These are phyloP conservation scores for Tremella fuciformis DNA, from an alignment of 768 basidiomycete genomes.

Conservation along the genomic window DNA sequence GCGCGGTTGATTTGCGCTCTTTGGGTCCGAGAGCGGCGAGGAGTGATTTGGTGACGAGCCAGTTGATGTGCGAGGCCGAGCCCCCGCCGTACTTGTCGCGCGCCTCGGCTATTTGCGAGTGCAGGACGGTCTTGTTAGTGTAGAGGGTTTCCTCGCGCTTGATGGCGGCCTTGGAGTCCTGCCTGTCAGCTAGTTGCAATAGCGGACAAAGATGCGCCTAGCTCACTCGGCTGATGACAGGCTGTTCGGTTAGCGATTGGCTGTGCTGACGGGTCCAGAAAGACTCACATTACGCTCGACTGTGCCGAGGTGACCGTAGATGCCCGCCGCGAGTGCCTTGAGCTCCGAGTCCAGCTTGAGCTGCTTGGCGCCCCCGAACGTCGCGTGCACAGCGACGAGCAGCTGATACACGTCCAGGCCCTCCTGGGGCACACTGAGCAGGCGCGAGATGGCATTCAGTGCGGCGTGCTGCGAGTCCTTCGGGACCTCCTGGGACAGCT, in stretches of 20 bases:
- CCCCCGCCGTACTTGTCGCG: constrained; percentile 31
- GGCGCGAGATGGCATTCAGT: constrained; percentile 37
- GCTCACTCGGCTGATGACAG: constrained; percentile 43
- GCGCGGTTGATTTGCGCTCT: not conserved
- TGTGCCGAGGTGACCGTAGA: constrained; percentile 44
- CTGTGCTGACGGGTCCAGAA: too few relatives aligned
- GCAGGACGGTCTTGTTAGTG: constrained; percentile 22
- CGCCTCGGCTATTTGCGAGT: constrained; percentile 32
- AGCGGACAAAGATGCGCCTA: constrained; percentile 7
- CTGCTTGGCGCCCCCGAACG: constrained; percentile 24
- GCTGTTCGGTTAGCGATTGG: constrained; percentile 16
- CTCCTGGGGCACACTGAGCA: constrained; percentile 35
- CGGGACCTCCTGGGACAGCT: constrained; percentile 41
- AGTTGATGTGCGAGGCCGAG: constrained; percentile 25
- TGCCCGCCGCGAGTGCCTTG: constrained; percentile 36
- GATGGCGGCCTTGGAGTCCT: constrained; percentile 46
- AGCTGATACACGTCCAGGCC: constrained; percentile 37
- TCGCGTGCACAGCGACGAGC: constrained; percentile 34
- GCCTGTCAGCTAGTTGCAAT: not conserved
- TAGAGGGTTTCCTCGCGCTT: constrained; percentile 36
- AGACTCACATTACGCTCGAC: constrained; percentile 44
- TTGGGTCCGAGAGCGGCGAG: constrained; percentile 14
- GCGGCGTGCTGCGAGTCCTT: constrained; percentile 45
- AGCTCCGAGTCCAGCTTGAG: constrained; percentile 31
- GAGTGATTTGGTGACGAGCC: constrained; percentile 34